Evolutionary conservation across 257 asterid species (phyloP).

Genomic region (Nicotiana tabacum): DNA sequence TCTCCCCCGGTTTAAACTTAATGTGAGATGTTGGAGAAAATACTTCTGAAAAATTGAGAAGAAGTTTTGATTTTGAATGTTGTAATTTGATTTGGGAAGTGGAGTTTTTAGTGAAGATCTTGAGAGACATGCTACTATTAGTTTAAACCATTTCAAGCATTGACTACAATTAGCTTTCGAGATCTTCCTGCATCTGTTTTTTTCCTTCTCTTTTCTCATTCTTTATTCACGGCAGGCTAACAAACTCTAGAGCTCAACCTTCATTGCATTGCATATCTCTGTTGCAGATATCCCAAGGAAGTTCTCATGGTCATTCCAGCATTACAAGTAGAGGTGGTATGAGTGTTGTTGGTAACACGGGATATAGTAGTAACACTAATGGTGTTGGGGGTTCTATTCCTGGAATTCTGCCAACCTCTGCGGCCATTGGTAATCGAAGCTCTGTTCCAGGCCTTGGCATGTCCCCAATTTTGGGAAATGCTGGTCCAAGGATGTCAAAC

Average conservation of each 20-base stretch:
- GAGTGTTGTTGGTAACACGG: slow-evolving; percentile 80
- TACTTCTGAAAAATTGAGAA: background rate
- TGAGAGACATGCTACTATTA: background rate
- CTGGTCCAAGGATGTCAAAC: slow-evolving; percentile 73
- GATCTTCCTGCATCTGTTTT: background rate
- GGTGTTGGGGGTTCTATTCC: slow-evolving; percentile 95
- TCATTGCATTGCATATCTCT: background rate
- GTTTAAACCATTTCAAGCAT: background rate
- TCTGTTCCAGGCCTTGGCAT: slow-evolving; percentile 79
- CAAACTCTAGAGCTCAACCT: background rate
- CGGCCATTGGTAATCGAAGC: slow-evolving; percentile 72
- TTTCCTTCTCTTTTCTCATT: background rate
- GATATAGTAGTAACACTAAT: slow-evolving; percentile 57
- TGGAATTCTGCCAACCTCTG: slow-evolving; percentile 83
- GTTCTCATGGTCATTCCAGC: slow-evolving; percentile 85
- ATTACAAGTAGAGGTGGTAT: slow-evolving; percentile 78
- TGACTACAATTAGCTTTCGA: background rate
- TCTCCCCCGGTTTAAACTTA: background rate
- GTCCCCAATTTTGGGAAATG: slow-evolving; percentile 72
- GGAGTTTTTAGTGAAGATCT: background rate
- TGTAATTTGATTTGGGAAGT: background rate
- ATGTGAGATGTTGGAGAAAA: background rate
- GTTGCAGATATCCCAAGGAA: slow-evolving; percentile 82
- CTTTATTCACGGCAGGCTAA: background rate
- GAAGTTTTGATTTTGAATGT: background rate